These are phyloP conservation scores for Clathrus columnatus DNA, from an alignment of 768 basidiomycete genomes.

Conservation along the genomic window DNA sequence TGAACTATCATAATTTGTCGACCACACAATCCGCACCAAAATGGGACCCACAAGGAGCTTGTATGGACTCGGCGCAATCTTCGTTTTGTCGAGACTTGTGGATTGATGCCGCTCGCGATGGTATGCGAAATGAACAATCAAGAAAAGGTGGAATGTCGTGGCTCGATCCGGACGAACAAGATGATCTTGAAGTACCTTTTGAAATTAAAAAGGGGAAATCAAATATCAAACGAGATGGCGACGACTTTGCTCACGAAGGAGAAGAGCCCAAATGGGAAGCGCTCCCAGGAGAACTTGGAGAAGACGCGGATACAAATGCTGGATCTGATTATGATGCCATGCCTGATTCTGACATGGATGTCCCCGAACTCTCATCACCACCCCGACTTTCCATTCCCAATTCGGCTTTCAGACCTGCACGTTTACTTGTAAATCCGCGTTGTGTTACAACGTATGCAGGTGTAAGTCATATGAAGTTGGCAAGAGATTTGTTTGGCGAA, in stretches of 20 bases:
- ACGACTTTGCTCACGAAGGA: constrained; percentile 22
- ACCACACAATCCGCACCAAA: constrained; percentile 42
- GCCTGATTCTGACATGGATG: constrained; percentile 47
- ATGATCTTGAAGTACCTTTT: constrained; percentile 29
- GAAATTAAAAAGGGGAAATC: constrained; percentile 21
- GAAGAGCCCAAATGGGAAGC: constrained; percentile 24
- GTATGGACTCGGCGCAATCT: constrained; percentile 92
- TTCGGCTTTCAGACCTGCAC: constrained; percentile 76
- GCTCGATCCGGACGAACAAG: constrained; percentile 17
- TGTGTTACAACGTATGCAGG: constrained; percentile 98
- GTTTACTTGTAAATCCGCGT: constrained; percentile 91
- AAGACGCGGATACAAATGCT: constrained; percentile 69
- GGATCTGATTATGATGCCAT: constrained; percentile 87
- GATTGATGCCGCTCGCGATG: constrained; percentile 78
- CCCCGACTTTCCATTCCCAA: constrained; percentile 60
- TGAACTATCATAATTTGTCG: constrained; percentile 73
- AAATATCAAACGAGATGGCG: constrained; percentile 28
- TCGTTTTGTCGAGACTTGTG: constrained; percentile 98
- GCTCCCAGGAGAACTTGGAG: constrained; percentile 19
- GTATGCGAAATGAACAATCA: constrained; percentile 39
- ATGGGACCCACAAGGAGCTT: constrained; percentile 72
- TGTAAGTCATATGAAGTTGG: constrained; percentile 91
- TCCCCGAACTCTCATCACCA: constrained; percentile 21
- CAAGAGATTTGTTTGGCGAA: constrained; percentile 84
- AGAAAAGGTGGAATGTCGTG: constrained; percentile 13